phyloP scores from a whole-genome alignment of 331 rosid species.

The Arachis monticola region DNA sequence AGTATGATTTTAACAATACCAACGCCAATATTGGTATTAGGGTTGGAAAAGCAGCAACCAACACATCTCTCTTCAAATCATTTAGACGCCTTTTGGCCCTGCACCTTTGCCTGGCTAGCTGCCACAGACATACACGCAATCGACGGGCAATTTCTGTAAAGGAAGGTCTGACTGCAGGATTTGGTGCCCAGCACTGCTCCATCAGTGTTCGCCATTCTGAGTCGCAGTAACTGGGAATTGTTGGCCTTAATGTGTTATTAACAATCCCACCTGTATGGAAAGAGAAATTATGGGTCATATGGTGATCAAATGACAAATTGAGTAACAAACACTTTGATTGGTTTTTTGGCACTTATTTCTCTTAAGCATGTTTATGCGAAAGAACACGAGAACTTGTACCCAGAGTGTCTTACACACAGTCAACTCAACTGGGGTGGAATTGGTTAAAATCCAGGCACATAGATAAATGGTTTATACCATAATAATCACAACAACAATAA shows the following conservation, averaged over 20 bases:
- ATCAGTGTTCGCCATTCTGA: conserved; percentile 79
- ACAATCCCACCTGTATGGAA: conserved; percentile 68
- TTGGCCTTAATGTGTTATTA: conserved; percentile 86
- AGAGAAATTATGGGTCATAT: neutral
- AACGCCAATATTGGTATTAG: neutral
- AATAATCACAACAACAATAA: no score
- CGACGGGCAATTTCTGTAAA: conserved; percentile 85
- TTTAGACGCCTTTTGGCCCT: conserved; percentile 67
- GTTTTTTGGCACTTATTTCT: no score
- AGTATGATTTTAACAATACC: conserved; percentile 26
- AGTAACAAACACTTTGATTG: neutral
- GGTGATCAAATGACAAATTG: conserved; percentile 15
- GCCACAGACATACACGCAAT: conserved; percentile 70
- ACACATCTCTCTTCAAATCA: conserved; percentile 37
- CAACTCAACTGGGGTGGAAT: no score
- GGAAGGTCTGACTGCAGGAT: conserved; percentile 84
- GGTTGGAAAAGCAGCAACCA: conserved; percentile 4
- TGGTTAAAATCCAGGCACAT: no score
- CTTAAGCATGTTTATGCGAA: no score
- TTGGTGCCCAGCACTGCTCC: conserved; percentile 99
- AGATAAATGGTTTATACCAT: no score
- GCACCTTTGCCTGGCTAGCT: conserved; percentile 75
- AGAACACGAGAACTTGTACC: no score
- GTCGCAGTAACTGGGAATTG: conserved; percentile 86
- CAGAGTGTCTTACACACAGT: no score